Evolutionary conservation across 2,329 filamentous ascomycete species (phyloP).

Genomic region (Xylariaceae sp.): DNA sequence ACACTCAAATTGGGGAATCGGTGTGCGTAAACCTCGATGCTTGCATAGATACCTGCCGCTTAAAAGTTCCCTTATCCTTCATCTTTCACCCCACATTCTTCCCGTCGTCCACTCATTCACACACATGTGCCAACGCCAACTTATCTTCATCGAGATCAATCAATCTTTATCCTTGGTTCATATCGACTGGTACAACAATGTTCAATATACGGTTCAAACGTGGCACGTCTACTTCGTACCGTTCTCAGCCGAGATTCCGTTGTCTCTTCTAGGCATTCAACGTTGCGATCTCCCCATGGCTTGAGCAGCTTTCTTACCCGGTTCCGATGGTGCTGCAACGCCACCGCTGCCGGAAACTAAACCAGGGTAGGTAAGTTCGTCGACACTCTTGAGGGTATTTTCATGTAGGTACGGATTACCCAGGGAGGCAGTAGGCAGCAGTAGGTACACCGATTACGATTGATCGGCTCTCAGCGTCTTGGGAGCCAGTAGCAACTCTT

Average conservation of each 20-base stretch:
- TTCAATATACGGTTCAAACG: slow-evolving; percentile 5
- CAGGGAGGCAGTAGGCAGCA: not conserved
- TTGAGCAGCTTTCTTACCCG: slow-evolving; percentile 2
- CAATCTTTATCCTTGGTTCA: slow-evolving; percentile 8
- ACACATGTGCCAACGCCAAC: not conserved
- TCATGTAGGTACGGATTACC: not conserved
- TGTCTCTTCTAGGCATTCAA: slow-evolving; percentile 5
- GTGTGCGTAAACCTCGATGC: no score
- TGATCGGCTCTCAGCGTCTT: not conserved
- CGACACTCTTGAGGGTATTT: not conserved
- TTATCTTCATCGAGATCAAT: not conserved
- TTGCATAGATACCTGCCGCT: no score
- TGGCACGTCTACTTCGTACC: slow-evolving; percentile 6
- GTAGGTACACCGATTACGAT: not conserved
- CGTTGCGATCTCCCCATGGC: not conserved
- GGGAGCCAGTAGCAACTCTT: slow-evolving; percentile 7
- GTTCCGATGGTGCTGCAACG: slow-evolving; percentile 15
- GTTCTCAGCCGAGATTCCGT: slow-evolving; percentile 5
- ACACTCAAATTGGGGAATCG: no score
- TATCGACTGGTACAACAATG: not conserved
- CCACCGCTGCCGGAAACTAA: slow-evolving; percentile 13
- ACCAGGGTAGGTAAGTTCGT: not conserved
- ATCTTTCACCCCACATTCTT: slow-evolving; percentile 1
- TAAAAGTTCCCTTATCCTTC: not conserved
- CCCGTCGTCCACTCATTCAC: not conserved